Evolutionary conservation across 345 rosid genomes (phyloP).

Genomic region (Citrus mangshanensis): DNA sequence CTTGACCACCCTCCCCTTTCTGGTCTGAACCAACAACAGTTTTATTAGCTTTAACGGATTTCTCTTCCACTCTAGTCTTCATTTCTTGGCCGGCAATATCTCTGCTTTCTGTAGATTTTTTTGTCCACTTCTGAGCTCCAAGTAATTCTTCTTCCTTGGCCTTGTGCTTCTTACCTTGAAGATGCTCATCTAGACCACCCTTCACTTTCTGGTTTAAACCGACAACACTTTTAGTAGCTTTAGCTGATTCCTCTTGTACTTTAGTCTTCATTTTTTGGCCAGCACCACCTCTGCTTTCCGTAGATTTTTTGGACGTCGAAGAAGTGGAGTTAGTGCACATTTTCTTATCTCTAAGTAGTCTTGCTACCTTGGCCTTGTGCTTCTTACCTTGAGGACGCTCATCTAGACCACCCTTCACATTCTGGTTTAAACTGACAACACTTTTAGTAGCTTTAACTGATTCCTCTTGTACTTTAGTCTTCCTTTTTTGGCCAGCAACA

Average conservation of each 20-base stretch:
- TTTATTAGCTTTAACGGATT: too few relatives aligned
- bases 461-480: neutral
- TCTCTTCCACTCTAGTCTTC: too few relatives aligned
- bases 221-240: too few relatives aligned
- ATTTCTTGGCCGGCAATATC: neutral
- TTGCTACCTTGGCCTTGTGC: neutral
- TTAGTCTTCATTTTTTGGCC: too few relatives aligned
- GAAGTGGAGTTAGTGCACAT: neutral
- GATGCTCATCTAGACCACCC: neutral
- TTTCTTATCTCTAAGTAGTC: neutral
- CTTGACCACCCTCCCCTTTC: too few relatives aligned
- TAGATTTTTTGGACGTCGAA: neutral
- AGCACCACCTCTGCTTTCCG: conserved; percentile 23
- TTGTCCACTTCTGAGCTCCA: neutral
- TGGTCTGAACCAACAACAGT: too few relatives aligned
- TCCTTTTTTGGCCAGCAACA: neutral
- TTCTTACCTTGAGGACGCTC: too few relatives aligned
- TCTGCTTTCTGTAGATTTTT: conserved; percentile 26
- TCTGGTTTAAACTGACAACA: conserved; percentile 16
- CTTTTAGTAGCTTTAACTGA: conserved; percentile 12
- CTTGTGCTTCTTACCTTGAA: too few relatives aligned
- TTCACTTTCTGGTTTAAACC: neutral
- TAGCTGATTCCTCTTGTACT: too few relatives aligned
- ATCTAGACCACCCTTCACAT: neutral
- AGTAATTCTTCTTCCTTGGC: too few relatives aligned